Evolutionary conservation across 139 green algal genomes (phyloP).

Genomic region (Asterochloris sp.): DNA sequence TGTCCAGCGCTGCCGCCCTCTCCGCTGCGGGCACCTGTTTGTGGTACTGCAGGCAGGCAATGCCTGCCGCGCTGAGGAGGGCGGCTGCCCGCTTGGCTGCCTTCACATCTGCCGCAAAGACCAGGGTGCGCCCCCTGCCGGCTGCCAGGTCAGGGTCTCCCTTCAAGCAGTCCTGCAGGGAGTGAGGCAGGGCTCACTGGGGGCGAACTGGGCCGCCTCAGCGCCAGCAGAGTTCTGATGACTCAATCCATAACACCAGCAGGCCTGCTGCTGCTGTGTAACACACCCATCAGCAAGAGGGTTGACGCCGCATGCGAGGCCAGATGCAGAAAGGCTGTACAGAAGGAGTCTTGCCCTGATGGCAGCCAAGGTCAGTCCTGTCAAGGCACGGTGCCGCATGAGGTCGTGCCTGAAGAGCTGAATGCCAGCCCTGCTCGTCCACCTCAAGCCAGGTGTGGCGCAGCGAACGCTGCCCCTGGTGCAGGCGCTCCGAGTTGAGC

Average conservation of each 20-base stretch:
- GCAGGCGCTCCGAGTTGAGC: slow-evolving; percentile 66
- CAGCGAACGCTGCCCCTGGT: slow-evolving; percentile 51
- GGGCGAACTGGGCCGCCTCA: too few relatives aligned
- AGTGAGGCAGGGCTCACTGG: not conserved
- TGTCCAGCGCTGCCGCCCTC: too few relatives aligned
- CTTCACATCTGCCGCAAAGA: slow-evolving; percentile 71
- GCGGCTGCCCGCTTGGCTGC: slow-evolving; percentile 42
- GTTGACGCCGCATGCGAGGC: too few relatives aligned
- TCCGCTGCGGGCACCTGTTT: slow-evolving; percentile 27
- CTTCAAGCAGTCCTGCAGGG: slow-evolving; percentile 27
- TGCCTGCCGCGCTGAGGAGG: slow-evolving; percentile 37
- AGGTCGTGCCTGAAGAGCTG: slow-evolving; percentile 12
- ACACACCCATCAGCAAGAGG: too few relatives aligned
- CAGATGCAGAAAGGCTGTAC: too few relatives aligned
- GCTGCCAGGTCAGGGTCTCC: slow-evolving; percentile 11
- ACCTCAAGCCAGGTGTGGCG: slow-evolving; percentile 45
- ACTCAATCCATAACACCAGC: too few relatives aligned
- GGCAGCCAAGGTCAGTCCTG: too few relatives aligned
- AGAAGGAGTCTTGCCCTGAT: too few relatives aligned
- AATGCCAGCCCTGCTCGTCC: not conserved
- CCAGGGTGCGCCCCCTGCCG: slow-evolving; percentile 55
- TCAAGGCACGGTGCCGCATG: too few relatives aligned
- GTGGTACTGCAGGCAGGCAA: slow-evolving; percentile 47
- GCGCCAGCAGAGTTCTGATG: too few relatives aligned
- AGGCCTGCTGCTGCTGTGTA: too few relatives aligned